A percentile compares a stretch with the other conserved stretches of the same genome.
Conservation (phyloP, 1,284 basidiomycete genomes). For the Cutaneotrichosporon sp. region DNA sequence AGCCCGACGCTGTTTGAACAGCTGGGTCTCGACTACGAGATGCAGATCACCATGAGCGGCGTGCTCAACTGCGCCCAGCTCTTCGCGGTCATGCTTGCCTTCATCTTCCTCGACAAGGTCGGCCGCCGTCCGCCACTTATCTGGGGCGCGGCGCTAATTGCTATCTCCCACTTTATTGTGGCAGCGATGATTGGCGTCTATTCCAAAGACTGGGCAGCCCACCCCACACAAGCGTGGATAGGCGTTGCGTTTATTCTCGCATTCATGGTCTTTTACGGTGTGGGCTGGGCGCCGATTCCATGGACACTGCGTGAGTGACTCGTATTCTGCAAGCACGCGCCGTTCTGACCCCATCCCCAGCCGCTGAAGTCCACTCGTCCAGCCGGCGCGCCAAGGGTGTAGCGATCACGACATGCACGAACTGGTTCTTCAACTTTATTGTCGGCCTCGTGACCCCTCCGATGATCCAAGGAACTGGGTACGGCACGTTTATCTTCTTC, state of each 20-base stretch:
- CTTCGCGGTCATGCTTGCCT: conserved; percentile 34
- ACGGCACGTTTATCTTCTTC: conserved; percentile 34
- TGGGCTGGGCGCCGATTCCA: conserved; percentile 21
- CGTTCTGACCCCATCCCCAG: neutral
- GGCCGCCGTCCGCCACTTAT: conserved; percentile 41
- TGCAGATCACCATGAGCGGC: conserved; percentile 35
- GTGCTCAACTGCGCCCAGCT: conserved; percentile 40
- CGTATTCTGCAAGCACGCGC: too few relatives aligned
- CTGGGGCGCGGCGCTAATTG: conserved; percentile 15
- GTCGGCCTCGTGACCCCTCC: conserved; percentile 52
- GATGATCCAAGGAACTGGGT: conserved; percentile 19
- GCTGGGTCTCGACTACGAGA: conserved; percentile 34
- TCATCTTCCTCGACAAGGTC: conserved; percentile 44
- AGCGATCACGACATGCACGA: conserved; percentile 27
- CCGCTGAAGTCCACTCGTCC: conserved; percentile 1
- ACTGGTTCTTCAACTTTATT: conserved; percentile 69
- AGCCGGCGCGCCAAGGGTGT: conserved; percentile 36
- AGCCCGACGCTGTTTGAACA: conserved; percentile 37
- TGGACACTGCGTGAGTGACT: conserved; percentile 38
- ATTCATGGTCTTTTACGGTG: conserved; percentile 19
- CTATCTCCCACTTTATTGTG: conserved; percentile 24
- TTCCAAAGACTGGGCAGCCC: conserved; percentile 19
- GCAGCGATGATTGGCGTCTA: conserved; percentile 23
- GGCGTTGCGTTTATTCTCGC: conserved; percentile 28
- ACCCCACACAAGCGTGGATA: conserved; percentile 20